Conservation (phyloP, 768 basidiomycete species). For the Lactifluus pinguis region DNA sequence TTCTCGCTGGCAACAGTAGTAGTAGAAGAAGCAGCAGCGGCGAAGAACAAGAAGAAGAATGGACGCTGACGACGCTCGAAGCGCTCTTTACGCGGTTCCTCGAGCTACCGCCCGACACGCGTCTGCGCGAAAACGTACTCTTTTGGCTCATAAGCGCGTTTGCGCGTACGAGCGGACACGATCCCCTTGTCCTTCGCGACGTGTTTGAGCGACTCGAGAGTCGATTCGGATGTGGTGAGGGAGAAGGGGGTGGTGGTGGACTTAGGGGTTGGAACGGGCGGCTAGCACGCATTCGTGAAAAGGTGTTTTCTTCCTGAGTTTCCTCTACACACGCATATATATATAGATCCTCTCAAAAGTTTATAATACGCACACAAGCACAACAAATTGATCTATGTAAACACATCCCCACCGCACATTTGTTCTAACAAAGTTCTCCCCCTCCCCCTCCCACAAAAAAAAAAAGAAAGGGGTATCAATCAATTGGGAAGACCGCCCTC, state of each 20-base stretch:
- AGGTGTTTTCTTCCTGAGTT: slow-evolving; percentile 26
- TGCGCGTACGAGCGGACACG: slow-evolving; percentile 45
- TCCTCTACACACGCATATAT: neutral
- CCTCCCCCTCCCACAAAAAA: neutral
- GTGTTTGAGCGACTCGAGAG: slow-evolving; percentile 50
- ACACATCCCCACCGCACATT: neutral
- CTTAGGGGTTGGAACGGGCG: slow-evolving; percentile 27
- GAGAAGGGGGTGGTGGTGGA: too few relatives aligned
- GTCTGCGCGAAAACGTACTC: slow-evolving; percentile 38
- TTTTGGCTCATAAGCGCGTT: slow-evolving; percentile 67
- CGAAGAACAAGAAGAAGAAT: slow-evolving; percentile 23
- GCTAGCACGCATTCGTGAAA: slow-evolving; percentile 35
- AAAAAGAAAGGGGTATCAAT: neutral
- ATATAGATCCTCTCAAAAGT: too few relatives aligned
- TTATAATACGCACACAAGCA: neutral
- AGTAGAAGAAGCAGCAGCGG: neutral
- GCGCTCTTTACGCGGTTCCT: slow-evolving; percentile 56
- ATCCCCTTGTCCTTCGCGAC: slow-evolving; percentile 40
- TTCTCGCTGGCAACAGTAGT: too few relatives aligned
- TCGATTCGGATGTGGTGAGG: slow-evolving; percentile 31
- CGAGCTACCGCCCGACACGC: slow-evolving; percentile 36
- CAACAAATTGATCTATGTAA: neutral
- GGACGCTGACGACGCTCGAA: slow-evolving; percentile 51
- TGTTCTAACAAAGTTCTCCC: neutral
- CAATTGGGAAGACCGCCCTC: neutral